Evolutionary conservation across 2,329 filamentous ascomycete genomes (phyloP).

Genomic region (Escovopsis sp.): DNA sequence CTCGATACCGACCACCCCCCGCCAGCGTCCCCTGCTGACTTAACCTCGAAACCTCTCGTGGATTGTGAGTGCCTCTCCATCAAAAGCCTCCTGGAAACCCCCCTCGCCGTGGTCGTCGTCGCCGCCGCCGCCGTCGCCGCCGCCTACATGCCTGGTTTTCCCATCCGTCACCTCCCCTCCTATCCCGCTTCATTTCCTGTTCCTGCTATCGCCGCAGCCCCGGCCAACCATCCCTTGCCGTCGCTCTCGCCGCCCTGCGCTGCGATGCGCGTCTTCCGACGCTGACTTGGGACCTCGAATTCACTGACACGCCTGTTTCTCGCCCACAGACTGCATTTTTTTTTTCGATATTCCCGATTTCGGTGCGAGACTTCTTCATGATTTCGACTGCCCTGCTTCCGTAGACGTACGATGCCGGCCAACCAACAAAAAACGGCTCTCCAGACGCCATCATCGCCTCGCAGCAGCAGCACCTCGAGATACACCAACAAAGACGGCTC

Average conservation of each 20-base stretch:
- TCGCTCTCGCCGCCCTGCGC: not conserved
- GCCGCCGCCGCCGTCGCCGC: too few species aligned
- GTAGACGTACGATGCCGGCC: slow-evolving; percentile 33
- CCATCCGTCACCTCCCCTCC: not conserved
- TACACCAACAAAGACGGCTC: slow-evolving; percentile 56
- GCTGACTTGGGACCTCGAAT: not conserved
- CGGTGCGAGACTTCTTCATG: slow-evolving; percentile 21
- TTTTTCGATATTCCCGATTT: slow-evolving; percentile 7
- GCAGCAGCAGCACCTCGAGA: slow-evolving; percentile 39
- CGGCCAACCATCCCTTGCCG: not conserved
- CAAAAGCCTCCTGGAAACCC: slow-evolving; percentile 3
- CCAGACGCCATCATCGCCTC: slow-evolving; percentile 36
- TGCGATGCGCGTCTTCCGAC: not conserved
- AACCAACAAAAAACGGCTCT: slow-evolving; percentile 36
- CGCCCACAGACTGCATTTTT: slow-evolving; percentile 2
- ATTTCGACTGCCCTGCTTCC: slow-evolving; percentile 19
- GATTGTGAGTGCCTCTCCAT: slow-evolving; percentile 19
- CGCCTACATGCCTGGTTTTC: too few species aligned
- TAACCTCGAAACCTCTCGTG: slow-evolving; percentile 20
- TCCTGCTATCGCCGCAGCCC: not conserved
- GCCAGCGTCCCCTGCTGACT: slow-evolving; percentile 26
- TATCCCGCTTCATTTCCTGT: too few species aligned
- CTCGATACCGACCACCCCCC: slow-evolving; percentile 5
- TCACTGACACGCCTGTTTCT: slow-evolving; percentile 3
- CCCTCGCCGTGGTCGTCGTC: slow-evolving; percentile 1